A percentile compares a stretch with the other conserved stretches of the same genome.
phyloP scores from a whole-genome alignment of 139 green algal species.

The Ettlia oleoabundans region DNA sequence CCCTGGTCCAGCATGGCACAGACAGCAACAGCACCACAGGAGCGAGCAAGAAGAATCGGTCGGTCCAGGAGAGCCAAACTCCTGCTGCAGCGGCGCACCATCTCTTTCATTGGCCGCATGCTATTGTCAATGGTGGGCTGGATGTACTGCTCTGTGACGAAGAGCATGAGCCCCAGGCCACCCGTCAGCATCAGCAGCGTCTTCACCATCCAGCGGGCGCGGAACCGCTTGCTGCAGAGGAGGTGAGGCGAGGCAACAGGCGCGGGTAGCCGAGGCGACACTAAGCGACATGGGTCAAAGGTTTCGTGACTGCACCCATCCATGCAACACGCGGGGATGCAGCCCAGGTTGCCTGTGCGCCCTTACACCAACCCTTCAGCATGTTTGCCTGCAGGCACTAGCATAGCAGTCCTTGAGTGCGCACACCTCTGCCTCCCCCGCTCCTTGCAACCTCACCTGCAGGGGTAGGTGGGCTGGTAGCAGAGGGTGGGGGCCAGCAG shows the following conservation, averaged over 20 bases:
- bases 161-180: slow-evolving; percentile 60
- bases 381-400: too few species aligned
- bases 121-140: slow-evolving; percentile 81
- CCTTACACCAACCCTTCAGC: too few species aligned
- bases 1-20: too few species aligned
- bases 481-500: slow-evolving; percentile 79
- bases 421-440: too few species aligned
- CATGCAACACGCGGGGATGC: too few species aligned
- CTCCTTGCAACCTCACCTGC: slow-evolving; percentile 26
- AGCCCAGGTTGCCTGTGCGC: too few species aligned
- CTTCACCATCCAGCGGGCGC: slow-evolving; percentile 25
- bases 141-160: slow-evolving; percentile 87
- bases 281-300: too few species aligned
- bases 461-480: slow-evolving; percentile 78
- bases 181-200: not conserved
- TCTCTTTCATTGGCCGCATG: slow-evolving; percentile 63
- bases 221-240: slow-evolving; percentile 8
- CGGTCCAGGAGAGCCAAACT: not conserved
- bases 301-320: too few species aligned
- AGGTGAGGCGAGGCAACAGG: not conserved
- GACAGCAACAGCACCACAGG: not conserved
- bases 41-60: too few species aligned
- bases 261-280: too few species aligned
- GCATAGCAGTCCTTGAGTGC: too few species aligned
- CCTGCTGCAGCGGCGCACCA: slow-evolving; percentile 33